Evolutionary conservation across 2,329 filamentous ascomycete species (phyloP).

Genomic region (Uncinocarpus reesii): DNA sequence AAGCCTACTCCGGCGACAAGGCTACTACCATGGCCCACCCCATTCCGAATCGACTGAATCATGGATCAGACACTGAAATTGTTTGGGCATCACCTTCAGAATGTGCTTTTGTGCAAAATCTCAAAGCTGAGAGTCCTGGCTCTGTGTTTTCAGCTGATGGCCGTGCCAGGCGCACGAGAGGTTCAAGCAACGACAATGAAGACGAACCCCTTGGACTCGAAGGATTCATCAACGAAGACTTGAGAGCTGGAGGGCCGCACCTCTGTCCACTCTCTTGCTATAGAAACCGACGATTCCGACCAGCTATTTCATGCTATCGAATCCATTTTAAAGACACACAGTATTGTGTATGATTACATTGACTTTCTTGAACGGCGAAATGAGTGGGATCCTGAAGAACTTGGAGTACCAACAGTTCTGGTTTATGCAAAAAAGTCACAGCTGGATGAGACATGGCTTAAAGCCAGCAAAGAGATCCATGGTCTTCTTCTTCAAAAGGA

Average conservation of each 20-base stretch:
- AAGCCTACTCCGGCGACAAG: constrained; percentile 2
- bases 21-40: neutral
- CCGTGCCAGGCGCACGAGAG: constrained; percentile 6
- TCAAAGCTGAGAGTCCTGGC: constrained; percentile 2
- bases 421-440: constrained; percentile 2
- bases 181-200: constrained; percentile 8
- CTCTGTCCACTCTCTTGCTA: constrained; percentile 6
- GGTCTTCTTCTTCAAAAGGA: constrained; percentile 1
- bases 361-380: neutral
- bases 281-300: neutral
- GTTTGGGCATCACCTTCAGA: constrained; percentile 4
- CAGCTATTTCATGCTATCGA: neutral
- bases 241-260: constrained; percentile 5
- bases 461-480: constrained; percentile 4
- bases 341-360: neutral
- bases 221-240: constrained; percentile 7
- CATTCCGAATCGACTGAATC: constrained; percentile 7
- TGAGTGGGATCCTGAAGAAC: constrained; percentile 1
- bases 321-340: constrained; percentile 2
- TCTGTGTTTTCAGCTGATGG: constrained; percentile 6
- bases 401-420: constrained; percentile 1
- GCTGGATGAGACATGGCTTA: constrained; percentile 1
- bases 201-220: constrained; percentile 2
- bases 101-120: constrained; percentile 1
- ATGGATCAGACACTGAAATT: constrained; percentile 8